These are phyloP conservation scores for Penicillium olsonii DNA, from an alignment of 2,329 filamentous ascomycete genomes.

Conservation along the genomic window DNA sequence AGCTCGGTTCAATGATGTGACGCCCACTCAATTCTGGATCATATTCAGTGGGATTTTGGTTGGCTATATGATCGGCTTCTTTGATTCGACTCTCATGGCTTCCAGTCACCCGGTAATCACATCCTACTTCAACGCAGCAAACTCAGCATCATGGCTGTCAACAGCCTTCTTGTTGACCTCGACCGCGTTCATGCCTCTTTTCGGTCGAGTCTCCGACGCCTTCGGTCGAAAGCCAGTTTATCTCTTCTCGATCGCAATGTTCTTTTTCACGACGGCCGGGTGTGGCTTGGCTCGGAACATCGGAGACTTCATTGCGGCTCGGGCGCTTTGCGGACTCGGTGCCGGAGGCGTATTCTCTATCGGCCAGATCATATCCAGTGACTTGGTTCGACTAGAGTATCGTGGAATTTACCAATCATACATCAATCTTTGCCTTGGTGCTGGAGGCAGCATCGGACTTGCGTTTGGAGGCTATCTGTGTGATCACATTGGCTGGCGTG, in stretches of 20 bases:
- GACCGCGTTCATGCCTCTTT: slow-evolving; percentile 73
- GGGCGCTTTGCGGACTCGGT: slow-evolving; percentile 71
- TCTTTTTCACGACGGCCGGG: slow-evolving; percentile 67
- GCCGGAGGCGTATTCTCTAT: slow-evolving; percentile 73
- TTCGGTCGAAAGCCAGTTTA: slow-evolving; percentile 70
- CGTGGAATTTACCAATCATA: slow-evolving; percentile 47
- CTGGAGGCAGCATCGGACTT: slow-evolving; percentile 41
- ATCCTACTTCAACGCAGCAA: slow-evolving; percentile 74
- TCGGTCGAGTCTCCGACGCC: slow-evolving; percentile 73
- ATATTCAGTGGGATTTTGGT: slow-evolving; percentile 62
- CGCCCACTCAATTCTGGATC: slow-evolving; percentile 58
- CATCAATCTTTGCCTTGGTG: slow-evolving; percentile 41
- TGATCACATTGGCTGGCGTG: slow-evolving; percentile 44
- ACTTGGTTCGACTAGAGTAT: slow-evolving; percentile 72
- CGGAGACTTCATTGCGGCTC: slow-evolving; percentile 68
- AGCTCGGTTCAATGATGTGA: slow-evolving; percentile 40
- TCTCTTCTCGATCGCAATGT: slow-evolving; percentile 62
- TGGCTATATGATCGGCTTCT: slow-evolving; percentile 61
- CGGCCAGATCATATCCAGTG: slow-evolving; percentile 61
- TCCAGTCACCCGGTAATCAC: slow-evolving; percentile 80
- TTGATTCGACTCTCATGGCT: slow-evolving; percentile 80
- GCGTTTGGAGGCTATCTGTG: slow-evolving; percentile 43
- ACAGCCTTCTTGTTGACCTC: slow-evolving; percentile 77
- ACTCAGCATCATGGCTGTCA: slow-evolving; percentile 79
- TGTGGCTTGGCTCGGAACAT: slow-evolving; percentile 71